phyloP scores from a whole-genome alignment of 2,329 filamentous ascomycete species.

The Neonectria faginata region DNA sequence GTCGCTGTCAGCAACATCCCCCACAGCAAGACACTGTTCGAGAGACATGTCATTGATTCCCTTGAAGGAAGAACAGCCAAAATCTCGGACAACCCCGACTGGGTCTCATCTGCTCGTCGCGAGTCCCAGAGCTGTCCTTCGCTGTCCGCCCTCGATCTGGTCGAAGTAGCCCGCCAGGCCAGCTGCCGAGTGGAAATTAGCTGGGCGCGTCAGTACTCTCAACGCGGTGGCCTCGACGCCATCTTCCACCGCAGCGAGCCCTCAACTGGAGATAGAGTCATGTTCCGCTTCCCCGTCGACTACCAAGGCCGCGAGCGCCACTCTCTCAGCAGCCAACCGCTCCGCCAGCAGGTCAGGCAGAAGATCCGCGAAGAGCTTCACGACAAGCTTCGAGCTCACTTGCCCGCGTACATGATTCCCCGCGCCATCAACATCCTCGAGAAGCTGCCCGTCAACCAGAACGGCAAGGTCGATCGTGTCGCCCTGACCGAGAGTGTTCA shows the following conservation, averaged over 20 bases:
- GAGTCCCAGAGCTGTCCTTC: conserved; percentile 19
- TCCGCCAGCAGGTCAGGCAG: neutral
- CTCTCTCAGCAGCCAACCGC: conserved; percentile 5
- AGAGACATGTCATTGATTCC: conserved; percentile 36
- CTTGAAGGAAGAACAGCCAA: conserved; percentile 8
- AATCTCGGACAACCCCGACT: conserved; percentile 4
- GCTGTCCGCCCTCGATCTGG: conserved; percentile 33
- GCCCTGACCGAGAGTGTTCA: neutral
- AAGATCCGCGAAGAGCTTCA: conserved; percentile 1
- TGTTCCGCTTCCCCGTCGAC: conserved; percentile 44
- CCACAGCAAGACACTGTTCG: conserved; percentile 47
- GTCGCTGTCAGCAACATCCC: conserved; percentile 44
- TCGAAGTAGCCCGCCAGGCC: conserved; percentile 42
- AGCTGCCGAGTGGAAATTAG: conserved; percentile 60
- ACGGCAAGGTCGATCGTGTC: conserved; percentile 44
- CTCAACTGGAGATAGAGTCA: conserved; percentile 1
- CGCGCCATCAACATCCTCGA: conserved; percentile 36
- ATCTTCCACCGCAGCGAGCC: conserved; percentile 52
- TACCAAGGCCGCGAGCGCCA: neutral
- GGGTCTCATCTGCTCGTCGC: conserved; percentile 21
- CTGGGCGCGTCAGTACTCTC: conserved; percentile 57
- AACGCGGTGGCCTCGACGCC: conserved; percentile 43
- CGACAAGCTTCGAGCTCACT: neutral
- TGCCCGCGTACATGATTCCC: conserved; percentile 47
- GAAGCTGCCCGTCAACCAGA: conserved; percentile 43